Conservation (phyloP, 345 rosid genomes). For the Hypericum androsaemum region DNA sequence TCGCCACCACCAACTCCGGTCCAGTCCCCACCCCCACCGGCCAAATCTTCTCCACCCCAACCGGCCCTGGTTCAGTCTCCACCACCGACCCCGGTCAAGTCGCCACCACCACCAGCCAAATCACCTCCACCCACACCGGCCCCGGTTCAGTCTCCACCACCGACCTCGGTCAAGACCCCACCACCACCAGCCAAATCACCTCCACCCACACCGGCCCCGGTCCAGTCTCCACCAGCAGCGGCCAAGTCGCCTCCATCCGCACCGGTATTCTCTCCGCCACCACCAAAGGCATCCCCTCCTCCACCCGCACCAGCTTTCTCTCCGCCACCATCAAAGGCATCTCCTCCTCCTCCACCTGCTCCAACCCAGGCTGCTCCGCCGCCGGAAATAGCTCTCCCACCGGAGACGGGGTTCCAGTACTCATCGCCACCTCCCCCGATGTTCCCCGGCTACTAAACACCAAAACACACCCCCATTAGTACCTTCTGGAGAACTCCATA, state of each 20-base stretch:
- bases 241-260: neutral
- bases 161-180: neutral
- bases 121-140: conserved; percentile 2
- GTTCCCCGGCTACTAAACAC: conserved; percentile 1
- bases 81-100: conserved; percentile 4
- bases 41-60: neutral
- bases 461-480: neutral
- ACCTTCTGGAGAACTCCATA: too few species aligned
- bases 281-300: neutral
- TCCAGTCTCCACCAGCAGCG: conserved; percentile 16
- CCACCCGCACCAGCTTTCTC: conserved; percentile 11
- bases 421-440: conserved; percentile 1
- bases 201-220: conserved; percentile 6
- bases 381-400: conserved; percentile 1
- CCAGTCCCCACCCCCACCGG: neutral
- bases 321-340: conserved; percentile 1
- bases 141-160: neutral
- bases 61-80: too few species aligned
- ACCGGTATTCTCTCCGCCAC: conserved; percentile 1
- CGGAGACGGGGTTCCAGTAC: conserved; percentile 1
- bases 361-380: conserved; percentile 14
- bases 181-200: neutral
- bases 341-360: conserved; percentile 17
- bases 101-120: conserved; percentile 16
- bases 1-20: neutral